Evolutionary conservation across 352 stramenopile genomes (phyloP), one percentile per base, ranked within the genome.

Genomic region (Thalassiosira mediterranea): DNA sequence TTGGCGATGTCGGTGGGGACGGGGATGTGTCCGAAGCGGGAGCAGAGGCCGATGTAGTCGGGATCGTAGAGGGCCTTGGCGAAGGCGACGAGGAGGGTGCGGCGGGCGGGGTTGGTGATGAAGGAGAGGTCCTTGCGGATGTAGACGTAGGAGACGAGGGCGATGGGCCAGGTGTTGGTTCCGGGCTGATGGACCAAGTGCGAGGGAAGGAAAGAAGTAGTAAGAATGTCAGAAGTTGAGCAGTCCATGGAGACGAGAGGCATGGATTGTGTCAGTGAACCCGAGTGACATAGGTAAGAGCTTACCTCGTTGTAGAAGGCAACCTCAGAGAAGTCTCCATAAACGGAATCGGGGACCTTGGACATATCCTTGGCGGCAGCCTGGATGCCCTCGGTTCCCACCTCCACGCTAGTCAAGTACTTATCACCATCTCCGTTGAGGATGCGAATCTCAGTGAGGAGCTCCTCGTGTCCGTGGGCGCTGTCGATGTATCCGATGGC

Each of bases 91-190:
- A 94, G 53, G 0, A 94, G 64, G 0, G 57, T 67, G 26, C 80
- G 78, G n/a, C 84, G 76, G 15, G 70, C 65, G 19, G 77, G 62
- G 46, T 79, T 68, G 0, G 63, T 42, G 37, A 93, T 75, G 57
- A 68, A 79, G 11, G 78, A 83, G 13, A 94, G 64, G 69, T 95
- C 82, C 52, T 91, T 84, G 29, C 86, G 79, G 17, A 93, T 75
- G 57, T 92, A 94, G 29, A 95, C 53, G 67, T 94, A 95, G 1
- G 85, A 90, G 32, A 93, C 85, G 29, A 84, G 79, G 28, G 88
- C 77, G 51, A 95, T 94, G 25, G 90, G 90, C 88, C 88, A 95
- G 11, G 88, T 92, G 51, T 76, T 80, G 2, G 61, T 10, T 37
- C 83, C 86, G 46, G 62, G 56, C 73, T 90, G 47, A 48, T 59